Evolutionary conservation across 1,284 basidiomycete species (phyloP).

Genomic region (Vanrija sp.): DNA sequence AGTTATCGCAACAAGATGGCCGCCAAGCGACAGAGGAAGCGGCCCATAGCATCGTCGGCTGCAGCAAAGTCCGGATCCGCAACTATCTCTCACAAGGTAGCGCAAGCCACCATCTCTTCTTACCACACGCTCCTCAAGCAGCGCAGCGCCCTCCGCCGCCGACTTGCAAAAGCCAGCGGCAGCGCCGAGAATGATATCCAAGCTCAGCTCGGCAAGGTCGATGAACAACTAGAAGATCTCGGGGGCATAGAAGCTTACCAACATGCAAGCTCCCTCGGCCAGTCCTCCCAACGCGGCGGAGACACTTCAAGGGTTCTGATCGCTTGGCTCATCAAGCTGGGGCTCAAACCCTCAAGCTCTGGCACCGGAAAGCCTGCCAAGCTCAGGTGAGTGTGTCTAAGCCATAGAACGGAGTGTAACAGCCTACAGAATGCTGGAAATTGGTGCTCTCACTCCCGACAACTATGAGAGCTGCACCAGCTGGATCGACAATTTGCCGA

Average conservation of each 20-base stretch:
- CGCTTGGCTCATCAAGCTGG: conserved; percentile 63
- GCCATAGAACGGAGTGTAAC: background rate
- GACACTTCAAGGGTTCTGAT: conserved; percentile 76
- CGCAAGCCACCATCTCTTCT: conserved; percentile 41
- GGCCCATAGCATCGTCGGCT: conserved; percentile 1
- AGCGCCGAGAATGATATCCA: conserved; percentile 4
- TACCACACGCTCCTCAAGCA: conserved; percentile 47
- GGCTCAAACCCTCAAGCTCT: conserved; percentile 8
- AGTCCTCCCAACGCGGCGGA: conserved; percentile 72
- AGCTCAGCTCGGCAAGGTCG: conserved; percentile 53
- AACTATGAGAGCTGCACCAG: conserved; percentile 64
- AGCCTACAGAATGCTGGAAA: conserved; percentile 66
- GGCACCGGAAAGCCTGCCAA: no score
- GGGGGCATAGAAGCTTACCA: conserved; percentile 77
- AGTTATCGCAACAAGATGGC: background rate
- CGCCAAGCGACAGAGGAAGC: conserved; percentile 12
- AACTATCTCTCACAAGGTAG: conserved; percentile 28
- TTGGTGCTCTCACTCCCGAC: conserved; percentile 76
- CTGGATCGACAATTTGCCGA: conserved; percentile 70
- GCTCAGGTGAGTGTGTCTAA: background rate
- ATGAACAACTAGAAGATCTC: conserved; percentile 60
- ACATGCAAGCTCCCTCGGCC: conserved; percentile 71
- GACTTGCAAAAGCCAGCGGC: conserved; percentile 4
- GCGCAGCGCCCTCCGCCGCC: conserved; percentile 24
- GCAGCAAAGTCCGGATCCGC: background rate